These are phyloP conservation scores for Paramecium sonneborni DNA, from an alignment of 73 alveolate genomes.

Conservation along the genomic window DNA sequence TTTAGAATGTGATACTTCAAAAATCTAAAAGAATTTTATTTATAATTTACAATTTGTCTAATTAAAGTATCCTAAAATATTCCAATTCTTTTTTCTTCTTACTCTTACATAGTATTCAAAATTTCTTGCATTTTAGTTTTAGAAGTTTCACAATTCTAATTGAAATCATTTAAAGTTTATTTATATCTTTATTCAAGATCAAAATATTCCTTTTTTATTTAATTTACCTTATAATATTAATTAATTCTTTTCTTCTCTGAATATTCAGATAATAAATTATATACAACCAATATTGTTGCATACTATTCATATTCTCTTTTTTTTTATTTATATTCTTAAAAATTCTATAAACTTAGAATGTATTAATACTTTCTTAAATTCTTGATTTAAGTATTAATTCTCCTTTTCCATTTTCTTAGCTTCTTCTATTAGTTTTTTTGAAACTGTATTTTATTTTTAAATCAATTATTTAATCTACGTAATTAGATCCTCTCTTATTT, in stretches of 20 bases:
- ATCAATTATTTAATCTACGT: not conserved
- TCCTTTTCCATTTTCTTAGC: slow-evolving; percentile 31
- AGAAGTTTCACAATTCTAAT: not conserved
- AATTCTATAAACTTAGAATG: not conserved
- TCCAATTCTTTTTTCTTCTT: slow-evolving; percentile 20
- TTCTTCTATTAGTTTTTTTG: slow-evolving; percentile 31
- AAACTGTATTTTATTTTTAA: not conserved
- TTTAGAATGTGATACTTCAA: slow-evolving; percentile 54
- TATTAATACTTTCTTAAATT: not conserved
- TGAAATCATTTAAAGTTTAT: not conserved
- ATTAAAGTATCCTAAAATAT: not conserved
- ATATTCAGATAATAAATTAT: slow-evolving; percentile 31
- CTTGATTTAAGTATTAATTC: not conserved
- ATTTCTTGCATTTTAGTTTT: not conserved
- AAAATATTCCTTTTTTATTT: not conserved
- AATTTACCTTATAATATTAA: slow-evolving; percentile 24
- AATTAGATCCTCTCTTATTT: slow-evolving; percentile 31
- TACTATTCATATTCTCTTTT: slow-evolving; percentile 30
- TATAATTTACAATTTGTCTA: not conserved
- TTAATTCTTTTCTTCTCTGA: slow-evolving; percentile 44
- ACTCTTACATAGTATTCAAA: not conserved
- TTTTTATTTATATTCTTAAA: not conserved
- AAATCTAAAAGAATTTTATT: not conserved
- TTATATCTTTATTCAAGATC: slow-evolving; percentile 25
- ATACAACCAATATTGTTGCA: slow-evolving; percentile 40